Conservation (phyloP, 306 rosid species). For the Canavalia ensiformis region DNA sequence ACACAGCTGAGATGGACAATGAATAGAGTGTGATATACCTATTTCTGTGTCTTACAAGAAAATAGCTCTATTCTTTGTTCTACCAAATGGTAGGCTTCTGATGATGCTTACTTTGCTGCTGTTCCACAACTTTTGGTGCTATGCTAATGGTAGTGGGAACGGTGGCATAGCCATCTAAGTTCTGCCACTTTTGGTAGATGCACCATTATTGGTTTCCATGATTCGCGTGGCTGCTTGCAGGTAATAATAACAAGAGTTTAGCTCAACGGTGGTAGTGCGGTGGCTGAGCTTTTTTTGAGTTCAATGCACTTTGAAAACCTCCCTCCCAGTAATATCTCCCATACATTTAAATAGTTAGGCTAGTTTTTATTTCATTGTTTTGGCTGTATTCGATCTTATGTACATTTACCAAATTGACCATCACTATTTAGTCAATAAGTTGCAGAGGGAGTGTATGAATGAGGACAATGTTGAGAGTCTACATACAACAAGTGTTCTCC, state of each 20-base stretch:
- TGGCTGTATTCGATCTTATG: conserved; percentile 43
- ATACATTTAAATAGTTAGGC: conserved; percentile 45
- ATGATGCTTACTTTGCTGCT: conserved; percentile 5
- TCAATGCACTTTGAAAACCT: conserved; percentile 58
- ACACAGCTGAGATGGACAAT: conserved; percentile 10
- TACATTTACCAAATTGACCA: conserved; percentile 56
- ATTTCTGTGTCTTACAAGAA: conserved; percentile 52
- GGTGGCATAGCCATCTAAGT: conserved; percentile 40
- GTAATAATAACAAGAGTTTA: conserved; percentile 45
- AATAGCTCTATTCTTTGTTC: conserved; percentile 35
- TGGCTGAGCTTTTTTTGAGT: conserved; percentile 51
- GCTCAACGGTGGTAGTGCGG: conserved; percentile 45
- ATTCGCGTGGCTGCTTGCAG: conserved; percentile 46
- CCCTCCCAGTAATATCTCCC: conserved; percentile 12
- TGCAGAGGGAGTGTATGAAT: conserved; percentile 7
- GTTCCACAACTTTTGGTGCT: conserved; percentile 2
- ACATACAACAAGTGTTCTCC: conserved; percentile 14
- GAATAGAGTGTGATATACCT: conserved; percentile 16
- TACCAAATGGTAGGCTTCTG: conserved; percentile 35
- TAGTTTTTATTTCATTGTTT: conserved; percentile 47
- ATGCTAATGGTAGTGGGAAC: conserved; percentile 38
- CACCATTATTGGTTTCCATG: conserved; percentile 59
- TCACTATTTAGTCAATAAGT: neutral
- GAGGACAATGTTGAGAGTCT: conserved; percentile 30
- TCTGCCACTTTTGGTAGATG: conserved; percentile 41